A percentile compares a stretch with the other conserved stretches of the same genome.
phyloP scores from a whole-genome alignment of 495 filamentous ascomycete genomes.

The Lepidopterella palustris region DNA sequence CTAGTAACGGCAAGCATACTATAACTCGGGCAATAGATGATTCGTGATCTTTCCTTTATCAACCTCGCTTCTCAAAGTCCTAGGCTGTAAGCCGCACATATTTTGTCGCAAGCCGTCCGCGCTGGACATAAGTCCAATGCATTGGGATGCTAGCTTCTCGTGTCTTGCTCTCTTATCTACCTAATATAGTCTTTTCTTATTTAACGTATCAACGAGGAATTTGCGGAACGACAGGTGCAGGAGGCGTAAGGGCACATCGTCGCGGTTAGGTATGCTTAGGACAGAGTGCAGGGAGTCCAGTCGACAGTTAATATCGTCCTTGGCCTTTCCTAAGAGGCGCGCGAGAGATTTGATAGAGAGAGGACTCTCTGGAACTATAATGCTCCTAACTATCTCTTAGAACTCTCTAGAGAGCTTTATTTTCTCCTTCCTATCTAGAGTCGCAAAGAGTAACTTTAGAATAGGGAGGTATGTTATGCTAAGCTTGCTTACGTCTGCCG shows the following conservation, averaged over 20 bases:
- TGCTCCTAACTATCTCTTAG: constrained; percentile 31
- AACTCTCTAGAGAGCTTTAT: constrained; percentile 25
- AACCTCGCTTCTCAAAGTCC: constrained; percentile 25
- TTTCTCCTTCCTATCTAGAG: constrained; percentile 13
- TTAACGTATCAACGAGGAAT: constrained; percentile 41
- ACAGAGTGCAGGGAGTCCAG: constrained; percentile 36
- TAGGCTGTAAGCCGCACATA: constrained; percentile 38
- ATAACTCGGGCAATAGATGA: constrained; percentile 37
- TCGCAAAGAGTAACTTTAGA: constrained; percentile 20
- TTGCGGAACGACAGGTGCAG: constrained; percentile 49
- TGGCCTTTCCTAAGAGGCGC: constrained; percentile 18
- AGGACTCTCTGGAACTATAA: constrained; percentile 31
- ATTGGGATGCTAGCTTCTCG: constrained; percentile 32
- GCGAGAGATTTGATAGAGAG: constrained; percentile 32
- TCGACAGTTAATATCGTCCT: constrained; percentile 15
- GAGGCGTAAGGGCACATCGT: constrained; percentile 33
- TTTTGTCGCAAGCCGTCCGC: constrained; percentile 29
- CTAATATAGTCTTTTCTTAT: constrained; percentile 34
- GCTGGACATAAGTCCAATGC: constrained; percentile 34
- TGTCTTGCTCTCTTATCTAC: constrained; percentile 38
- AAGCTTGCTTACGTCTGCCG: constrained; percentile 2
- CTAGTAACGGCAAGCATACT: constrained; percentile 45
- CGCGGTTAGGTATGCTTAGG: constrained; percentile 33
- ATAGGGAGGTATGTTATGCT: constrained; percentile 25
- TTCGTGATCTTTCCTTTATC: constrained; percentile 42